Evolutionary conservation across 805 yeast genomes (phyloP).

Genomic region (Saccharomycopsis sp.): DNA sequence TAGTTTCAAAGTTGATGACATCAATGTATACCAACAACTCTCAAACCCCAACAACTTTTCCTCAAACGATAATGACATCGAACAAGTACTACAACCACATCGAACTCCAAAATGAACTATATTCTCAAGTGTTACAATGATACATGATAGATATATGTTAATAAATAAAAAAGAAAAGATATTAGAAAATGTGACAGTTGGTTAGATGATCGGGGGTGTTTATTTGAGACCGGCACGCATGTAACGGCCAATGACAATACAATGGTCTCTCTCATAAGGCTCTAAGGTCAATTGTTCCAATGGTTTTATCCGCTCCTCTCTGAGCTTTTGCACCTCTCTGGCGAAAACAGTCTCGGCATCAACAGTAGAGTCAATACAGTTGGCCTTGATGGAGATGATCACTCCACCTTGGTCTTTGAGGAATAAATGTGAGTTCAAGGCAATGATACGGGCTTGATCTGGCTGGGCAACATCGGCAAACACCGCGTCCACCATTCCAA

Average conservation of each 20-base stretch:
- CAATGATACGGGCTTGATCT: constrained; percentile 99
- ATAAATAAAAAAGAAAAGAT: constrained; percentile 4
- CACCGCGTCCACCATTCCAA: constrained; percentile 98
- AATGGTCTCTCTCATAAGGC: constrained; percentile 99
- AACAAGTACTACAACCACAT: too few relatives aligned
- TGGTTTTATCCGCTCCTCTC: constrained; percentile 98
- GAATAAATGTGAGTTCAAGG: constrained; percentile 96
- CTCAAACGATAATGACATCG: too few relatives aligned
- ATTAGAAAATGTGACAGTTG: constrained; percentile 5
- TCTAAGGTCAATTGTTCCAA: constrained; percentile 97
- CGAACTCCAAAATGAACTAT: neutral
- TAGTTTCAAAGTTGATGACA: too few relatives aligned
- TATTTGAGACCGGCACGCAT: constrained; percentile 65
- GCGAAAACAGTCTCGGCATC: constrained; percentile 99
- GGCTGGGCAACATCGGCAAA: constrained; percentile 99
- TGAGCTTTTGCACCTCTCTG: constrained; percentile 96
- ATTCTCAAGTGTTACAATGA: neutral
- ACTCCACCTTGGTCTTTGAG: constrained; percentile 98
- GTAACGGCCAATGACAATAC: constrained; percentile 97
- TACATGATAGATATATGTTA: neutral
- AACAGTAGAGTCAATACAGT: constrained; percentile 99
- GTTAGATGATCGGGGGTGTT: neutral
- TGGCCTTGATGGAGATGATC: constrained; percentile 97
- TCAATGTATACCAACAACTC: too few relatives aligned
- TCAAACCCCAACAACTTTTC: too few relatives aligned